Conservation (phyloP, 768 basidiomycete genomes). For the Suillus americanus region DNA sequence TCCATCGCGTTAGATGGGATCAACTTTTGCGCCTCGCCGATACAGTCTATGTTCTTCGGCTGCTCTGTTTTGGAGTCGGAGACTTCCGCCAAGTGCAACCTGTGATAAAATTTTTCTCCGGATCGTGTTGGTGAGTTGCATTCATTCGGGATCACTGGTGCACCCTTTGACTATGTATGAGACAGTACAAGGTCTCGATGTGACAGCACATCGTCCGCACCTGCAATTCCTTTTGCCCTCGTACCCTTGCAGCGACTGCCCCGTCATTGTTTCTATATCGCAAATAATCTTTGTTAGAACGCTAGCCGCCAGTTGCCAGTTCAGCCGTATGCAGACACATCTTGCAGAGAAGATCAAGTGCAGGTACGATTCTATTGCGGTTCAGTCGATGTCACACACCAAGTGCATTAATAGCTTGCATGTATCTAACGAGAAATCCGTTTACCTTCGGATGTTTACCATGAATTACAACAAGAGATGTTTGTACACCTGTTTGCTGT, state of each 20-base stretch:
- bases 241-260: background rate
- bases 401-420: background rate
- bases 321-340: background rate
- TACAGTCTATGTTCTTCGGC: background rate
- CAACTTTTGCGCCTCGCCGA: background rate
- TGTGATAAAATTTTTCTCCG: background rate
- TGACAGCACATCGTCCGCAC: background rate
- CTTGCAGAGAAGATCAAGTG: background rate
- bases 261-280: background rate
- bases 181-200: background rate
- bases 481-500: too few species aligned
- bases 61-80: background rate
- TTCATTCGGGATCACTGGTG: background rate
- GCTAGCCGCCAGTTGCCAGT: background rate
- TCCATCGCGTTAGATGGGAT: background rate
- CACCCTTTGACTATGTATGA: background rate
- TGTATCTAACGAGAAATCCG: background rate
- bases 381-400: background rate
- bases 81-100: background rate
- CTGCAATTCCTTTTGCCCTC: background rate
- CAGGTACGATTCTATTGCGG: background rate
- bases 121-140: background rate
- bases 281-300: background rate
- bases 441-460: too few species aligned
- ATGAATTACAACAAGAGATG: too few species aligned